These are phyloP conservation scores for Phytophthora quininea DNA, from an alignment of 352 stramenopile species.

Conservation along the genomic window DNA sequence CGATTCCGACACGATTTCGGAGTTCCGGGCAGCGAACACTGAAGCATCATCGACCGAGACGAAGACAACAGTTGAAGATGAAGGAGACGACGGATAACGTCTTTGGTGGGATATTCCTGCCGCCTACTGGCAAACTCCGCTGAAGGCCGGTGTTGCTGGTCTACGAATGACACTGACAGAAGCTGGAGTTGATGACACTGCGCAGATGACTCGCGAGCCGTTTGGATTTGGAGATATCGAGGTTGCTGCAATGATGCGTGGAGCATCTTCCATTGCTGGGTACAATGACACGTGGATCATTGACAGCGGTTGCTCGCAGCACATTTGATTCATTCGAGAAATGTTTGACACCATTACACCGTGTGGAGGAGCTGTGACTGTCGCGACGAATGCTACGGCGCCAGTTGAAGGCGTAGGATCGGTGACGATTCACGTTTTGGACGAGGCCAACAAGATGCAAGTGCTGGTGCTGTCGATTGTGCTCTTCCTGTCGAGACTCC, in stretches of 20 bases:
- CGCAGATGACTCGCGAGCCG: too few relatives aligned
- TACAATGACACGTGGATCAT: slow-evolving; percentile 5
- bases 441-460: neutral
- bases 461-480: neutral
- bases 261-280: neutral
- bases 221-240: too few relatives aligned
- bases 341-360: slow-evolving; percentile 1
- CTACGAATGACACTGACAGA: too few relatives aligned
- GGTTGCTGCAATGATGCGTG: neutral
- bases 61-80: neutral
- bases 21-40: too few relatives aligned
- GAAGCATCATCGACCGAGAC: neutral
- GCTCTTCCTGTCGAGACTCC: neutral
- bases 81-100: neutral
- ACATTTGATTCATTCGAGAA: slow-evolving; percentile 2
- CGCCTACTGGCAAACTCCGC: neutral
- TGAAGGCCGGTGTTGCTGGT: too few relatives aligned
- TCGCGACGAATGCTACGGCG: slow-evolving; percentile 9
- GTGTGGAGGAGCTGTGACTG: slow-evolving; percentile 5
- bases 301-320: slow-evolving; percentile 9
- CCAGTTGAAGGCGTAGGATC: neutral
- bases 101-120: neutral
- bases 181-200: too few relatives aligned
- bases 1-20: neutral
- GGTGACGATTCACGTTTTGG: neutral